A percentile compares a stretch with the other conserved stretches of the same genome.
phyloP scores from a whole-genome alignment of 257 asterid species.

The Echium plantagineum region DNA sequence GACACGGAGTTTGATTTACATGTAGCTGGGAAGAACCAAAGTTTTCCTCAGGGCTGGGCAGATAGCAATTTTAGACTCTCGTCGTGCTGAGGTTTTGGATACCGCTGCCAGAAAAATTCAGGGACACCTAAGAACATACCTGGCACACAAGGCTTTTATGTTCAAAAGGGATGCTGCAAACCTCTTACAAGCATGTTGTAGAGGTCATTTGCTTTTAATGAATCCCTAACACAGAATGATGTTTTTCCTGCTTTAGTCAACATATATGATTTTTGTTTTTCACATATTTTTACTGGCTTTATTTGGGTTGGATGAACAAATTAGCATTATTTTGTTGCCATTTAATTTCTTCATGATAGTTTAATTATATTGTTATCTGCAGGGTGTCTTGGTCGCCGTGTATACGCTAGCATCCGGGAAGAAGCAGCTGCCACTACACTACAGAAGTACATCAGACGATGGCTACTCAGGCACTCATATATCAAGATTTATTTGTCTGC shows the following conservation, averaged over 20 bases:
- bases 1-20: slow-evolving; percentile 6
- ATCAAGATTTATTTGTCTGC: slow-evolving; percentile 47
- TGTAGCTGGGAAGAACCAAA: slow-evolving; percentile 85
- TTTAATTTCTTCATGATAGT: slow-evolving; percentile 3
- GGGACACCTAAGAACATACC: slow-evolving; percentile 54
- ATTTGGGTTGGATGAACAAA: neutral
- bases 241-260: neutral
- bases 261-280: neutral
- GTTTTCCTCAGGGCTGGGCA: slow-evolving; percentile 97
- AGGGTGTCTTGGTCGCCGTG: slow-evolving; percentile 63
- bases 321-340: neutral
- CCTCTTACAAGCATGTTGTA: slow-evolving; percentile 74
- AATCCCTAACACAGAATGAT: neutral
- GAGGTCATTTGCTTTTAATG: slow-evolving; percentile 44
- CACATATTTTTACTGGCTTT: neutral
- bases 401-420: slow-evolving; percentile 40
- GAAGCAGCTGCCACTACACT: slow-evolving; percentile 55
- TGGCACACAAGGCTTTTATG: slow-evolving; percentile 58
- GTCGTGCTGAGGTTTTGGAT: slow-evolving; percentile 85
- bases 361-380: slow-evolving; percentile 15
- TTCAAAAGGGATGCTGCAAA: slow-evolving; percentile 48
- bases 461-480: slow-evolving; percentile 51
- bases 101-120: slow-evolving; percentile 79
- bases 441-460: slow-evolving; percentile 58
- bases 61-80: slow-evolving; percentile 77